Percentiles rank a stretch among this genome's conserved stretches.
Evolutionary conservation across 805 yeast species (phyloP).

Genomic region (Saturnispora diversa): DNA sequence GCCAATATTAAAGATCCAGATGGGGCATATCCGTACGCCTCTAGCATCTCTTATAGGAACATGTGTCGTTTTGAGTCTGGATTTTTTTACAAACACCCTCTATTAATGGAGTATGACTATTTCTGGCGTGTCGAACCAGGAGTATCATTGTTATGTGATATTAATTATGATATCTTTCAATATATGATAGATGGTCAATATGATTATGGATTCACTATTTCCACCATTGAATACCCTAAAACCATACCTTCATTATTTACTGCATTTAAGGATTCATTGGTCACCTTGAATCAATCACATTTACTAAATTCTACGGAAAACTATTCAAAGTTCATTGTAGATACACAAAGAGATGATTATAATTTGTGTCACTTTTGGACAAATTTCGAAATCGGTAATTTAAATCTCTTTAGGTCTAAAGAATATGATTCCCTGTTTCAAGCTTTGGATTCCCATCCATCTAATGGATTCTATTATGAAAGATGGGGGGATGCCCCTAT

Average conservation of each 20-base stretch:
- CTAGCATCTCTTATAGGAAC: conserved; percentile 59
- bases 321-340: conserved; percentile 55
- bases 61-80: conserved; percentile 91
- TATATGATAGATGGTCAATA: conserved; percentile 62
- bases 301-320: conserved; percentile 31
- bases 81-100: conserved; percentile 65
- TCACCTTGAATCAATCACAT: conserved; percentile 30
- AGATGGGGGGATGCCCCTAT: conserved; percentile 94
- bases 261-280: conserved; percentile 31
- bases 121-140: conserved; percentile 94
- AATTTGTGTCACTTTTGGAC: conserved; percentile 86
- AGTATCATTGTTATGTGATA: conserved; percentile 66
- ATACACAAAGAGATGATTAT: conserved; percentile 51
- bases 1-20: conserved; percentile 21
- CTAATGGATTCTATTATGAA: conserved; percentile 80
- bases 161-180: conserved; percentile 64
- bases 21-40: conserved; percentile 51
- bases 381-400: conserved; percentile 72
- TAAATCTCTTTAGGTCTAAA: conserved; percentile 62
- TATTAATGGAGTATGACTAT: conserved; percentile 63
- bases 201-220: conserved; percentile 66
- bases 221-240: conserved; percentile 59
- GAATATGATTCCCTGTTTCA: conserved; percentile 62
- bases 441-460: conserved; percentile 47
- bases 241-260: conserved; percentile 52